Evolutionary conservation across 768 basidiomycete species (phyloP).

Genomic region (Grammothele lineata): DNA sequence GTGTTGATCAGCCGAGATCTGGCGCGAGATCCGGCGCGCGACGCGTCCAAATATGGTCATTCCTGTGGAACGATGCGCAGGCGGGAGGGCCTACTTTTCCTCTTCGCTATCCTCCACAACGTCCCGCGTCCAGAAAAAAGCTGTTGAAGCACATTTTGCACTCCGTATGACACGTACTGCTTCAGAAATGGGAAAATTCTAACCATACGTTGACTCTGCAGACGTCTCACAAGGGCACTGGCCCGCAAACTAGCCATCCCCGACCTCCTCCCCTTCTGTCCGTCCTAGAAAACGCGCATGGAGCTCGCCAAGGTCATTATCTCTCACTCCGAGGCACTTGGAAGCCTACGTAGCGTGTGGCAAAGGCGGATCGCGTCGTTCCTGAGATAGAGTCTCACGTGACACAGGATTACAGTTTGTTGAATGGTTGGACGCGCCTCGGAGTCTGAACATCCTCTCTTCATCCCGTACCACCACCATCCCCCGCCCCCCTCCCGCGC

Average conservation of each 20-base stretch:
- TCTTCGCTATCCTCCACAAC: neutral
- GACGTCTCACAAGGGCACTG: slow-evolving; percentile 6
- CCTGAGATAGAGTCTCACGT: slow-evolving; percentile 26
- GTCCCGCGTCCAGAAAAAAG: neutral
- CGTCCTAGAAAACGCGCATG: slow-evolving; percentile 3
- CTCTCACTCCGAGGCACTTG: slow-evolving; percentile 1
- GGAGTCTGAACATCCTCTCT: slow-evolving; percentile 31
- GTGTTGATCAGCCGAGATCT: slow-evolving; percentile 17
- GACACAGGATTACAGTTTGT: slow-evolving; percentile 32
- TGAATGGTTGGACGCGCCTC: slow-evolving; percentile 31
- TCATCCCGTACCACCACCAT: slow-evolving; percentile 45
- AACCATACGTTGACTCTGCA: slow-evolving; percentile 7
- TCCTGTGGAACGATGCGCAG: slow-evolving; percentile 18
- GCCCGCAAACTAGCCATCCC: slow-evolving; percentile 3
- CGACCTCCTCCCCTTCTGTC: slow-evolving; percentile 2
- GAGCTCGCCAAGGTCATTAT: neutral
- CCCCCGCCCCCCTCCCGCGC: slow-evolving; percentile 27
- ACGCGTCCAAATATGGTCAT: slow-evolving; percentile 26
- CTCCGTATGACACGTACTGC: neutral
- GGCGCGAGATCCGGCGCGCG: slow-evolving; percentile 24
- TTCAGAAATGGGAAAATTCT: slow-evolving; percentile 2
- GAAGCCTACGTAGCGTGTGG: neutral
- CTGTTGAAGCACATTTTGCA: neutral
- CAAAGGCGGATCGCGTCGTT: slow-evolving; percentile 13
- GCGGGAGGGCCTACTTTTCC: slow-evolving; percentile 10